Percentiles rank a stretch among this genome's conserved stretches.
Conservation (phyloP, 1,139 yeast species). For the Protomyces macrosporus region DNA sequence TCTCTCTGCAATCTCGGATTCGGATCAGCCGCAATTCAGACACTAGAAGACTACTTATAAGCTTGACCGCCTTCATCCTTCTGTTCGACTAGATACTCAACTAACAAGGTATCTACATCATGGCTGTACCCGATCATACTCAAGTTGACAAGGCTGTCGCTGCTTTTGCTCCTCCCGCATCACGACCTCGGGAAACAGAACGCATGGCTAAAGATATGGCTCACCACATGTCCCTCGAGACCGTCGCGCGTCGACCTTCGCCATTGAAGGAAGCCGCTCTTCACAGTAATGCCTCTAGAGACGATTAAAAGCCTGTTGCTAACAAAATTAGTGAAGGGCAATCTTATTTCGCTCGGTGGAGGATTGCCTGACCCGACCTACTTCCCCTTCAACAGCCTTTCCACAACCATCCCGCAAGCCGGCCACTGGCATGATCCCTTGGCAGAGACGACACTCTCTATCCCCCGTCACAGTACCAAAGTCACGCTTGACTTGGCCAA, state of each 20-base stretch:
- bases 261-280: conserved; percentile 64
- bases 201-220: conserved; percentile 60
- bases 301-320: conserved; percentile 44
- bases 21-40: no score
- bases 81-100: no score
- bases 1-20: no score
- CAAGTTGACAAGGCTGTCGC: neutral
- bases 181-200: neutral
- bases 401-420: conserved; percentile 53
- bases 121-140: neutral
- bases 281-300: neutral
- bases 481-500: conserved; percentile 69
- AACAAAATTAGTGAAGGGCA: conserved; percentile 45
- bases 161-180: neutral
- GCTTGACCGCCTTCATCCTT: no score
- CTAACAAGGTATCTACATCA: neutral
- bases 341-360: conserved; percentile 85
- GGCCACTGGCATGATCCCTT: conserved; percentile 41
- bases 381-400: conserved; percentile 88
- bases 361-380: conserved; percentile 86
- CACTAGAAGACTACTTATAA: no score
- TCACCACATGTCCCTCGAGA: conserved; percentile 72
- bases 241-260: conserved; percentile 69
- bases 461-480: conserved; percentile 42
- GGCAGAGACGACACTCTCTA: conserved; percentile 27